Conservation (phyloP, 208 protist genomes). For the Eutreptiella sp. region DNA sequence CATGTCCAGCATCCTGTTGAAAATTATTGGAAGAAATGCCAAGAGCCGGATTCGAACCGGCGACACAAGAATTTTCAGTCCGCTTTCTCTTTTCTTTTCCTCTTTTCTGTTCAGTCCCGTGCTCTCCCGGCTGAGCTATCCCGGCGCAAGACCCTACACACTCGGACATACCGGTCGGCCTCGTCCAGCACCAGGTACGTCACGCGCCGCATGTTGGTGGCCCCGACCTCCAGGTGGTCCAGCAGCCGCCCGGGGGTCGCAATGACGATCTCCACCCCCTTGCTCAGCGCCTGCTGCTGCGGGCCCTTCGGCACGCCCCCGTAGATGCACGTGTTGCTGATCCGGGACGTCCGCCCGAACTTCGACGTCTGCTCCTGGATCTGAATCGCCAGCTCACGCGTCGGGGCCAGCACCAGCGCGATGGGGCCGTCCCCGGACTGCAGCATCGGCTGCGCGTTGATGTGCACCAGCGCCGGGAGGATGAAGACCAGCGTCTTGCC, state of each 20-base stretch:
- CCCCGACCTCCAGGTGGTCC: slow-evolving; percentile 84
- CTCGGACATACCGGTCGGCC: slow-evolving; percentile 61
- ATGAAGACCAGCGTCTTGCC: slow-evolving; percentile 88
- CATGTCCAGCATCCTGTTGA: slow-evolving; percentile 94
- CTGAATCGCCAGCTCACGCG: slow-evolving; percentile 78
- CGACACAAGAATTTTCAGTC: too few relatives aligned
- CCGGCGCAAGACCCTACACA: slow-evolving; percentile 18
- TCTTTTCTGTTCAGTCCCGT: too few relatives aligned
- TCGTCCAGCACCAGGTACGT: slow-evolving; percentile 97
- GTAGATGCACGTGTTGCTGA: slow-evolving; percentile 66
- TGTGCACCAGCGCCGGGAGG: slow-evolving; percentile 74
- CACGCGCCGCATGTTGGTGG: slow-evolving; percentile 89
- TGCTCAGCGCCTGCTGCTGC: slow-evolving; percentile 59
- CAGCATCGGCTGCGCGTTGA: slow-evolving; percentile 72
- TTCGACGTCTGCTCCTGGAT: slow-evolving; percentile 76
- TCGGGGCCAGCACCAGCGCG: slow-evolving; percentile 73
- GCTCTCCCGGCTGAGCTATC: too few relatives aligned
- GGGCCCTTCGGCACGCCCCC: slow-evolving; percentile 64
- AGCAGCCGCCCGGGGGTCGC: slow-evolving; percentile 93
- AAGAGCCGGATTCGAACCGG: too few relatives aligned
- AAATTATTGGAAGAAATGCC: slow-evolving; percentile 61
- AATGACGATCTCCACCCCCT: slow-evolving; percentile 63
- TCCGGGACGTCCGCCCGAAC: slow-evolving; percentile 58
- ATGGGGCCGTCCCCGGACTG: slow-evolving; percentile 75
- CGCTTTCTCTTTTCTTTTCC: too few relatives aligned